A percentile compares a stretch with the other conserved stretches of the same genome.
These are phyloP conservation scores for Aspergillus sp. DNA, from an alignment of 2,329 filamentous ascomycete genomes.

Conservation along the genomic window DNA sequence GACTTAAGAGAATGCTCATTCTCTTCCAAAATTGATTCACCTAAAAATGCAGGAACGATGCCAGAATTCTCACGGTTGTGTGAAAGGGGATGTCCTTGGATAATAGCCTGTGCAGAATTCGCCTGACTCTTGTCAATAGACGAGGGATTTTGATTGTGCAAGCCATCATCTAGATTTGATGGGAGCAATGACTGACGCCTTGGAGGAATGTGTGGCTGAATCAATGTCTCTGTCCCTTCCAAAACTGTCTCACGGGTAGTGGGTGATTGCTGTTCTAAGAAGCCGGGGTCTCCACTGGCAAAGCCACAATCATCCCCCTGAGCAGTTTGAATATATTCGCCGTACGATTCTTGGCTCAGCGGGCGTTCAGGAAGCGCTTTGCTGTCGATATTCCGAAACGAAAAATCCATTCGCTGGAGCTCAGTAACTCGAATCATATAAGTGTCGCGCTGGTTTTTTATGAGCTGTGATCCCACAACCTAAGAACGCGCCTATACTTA, in stretches of 20 bases:
- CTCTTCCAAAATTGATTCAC: slow-evolving; percentile 1
- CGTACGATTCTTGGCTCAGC: slow-evolving; percentile 57
- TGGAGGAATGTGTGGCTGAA: slow-evolving; percentile 33
- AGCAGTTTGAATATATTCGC: slow-evolving; percentile 41
- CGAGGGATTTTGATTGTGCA: slow-evolving; percentile 16
- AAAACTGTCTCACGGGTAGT: slow-evolving; percentile 26
- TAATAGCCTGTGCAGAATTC: slow-evolving; percentile 32
- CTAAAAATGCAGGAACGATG: not conserved
- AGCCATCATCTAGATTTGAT: slow-evolving; percentile 32
- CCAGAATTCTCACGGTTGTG: not conserved
- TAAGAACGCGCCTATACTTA: slow-evolving; percentile 51
- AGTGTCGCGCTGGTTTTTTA: slow-evolving; percentile 66
- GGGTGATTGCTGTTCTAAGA: slow-evolving; percentile 49
- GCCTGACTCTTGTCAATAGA: slow-evolving; percentile 43
- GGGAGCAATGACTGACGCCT: slow-evolving; percentile 41
- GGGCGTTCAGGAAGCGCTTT: slow-evolving; percentile 76
- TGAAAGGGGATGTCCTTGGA: slow-evolving; percentile 3
- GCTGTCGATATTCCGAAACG: slow-evolving; percentile 52
- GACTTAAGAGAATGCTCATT: slow-evolving; percentile 1
- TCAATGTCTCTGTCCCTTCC: slow-evolving; percentile 26
- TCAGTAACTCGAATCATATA: slow-evolving; percentile 90
- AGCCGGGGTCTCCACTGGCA: slow-evolving; percentile 54
- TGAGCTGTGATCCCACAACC: not conserved
- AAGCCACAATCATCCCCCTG: slow-evolving; percentile 41
- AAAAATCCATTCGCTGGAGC: slow-evolving; percentile 66